Conservation (phyloP, 2,329 filamentous ascomycete genomes). For the Diaporthe ilicicola region DNA sequence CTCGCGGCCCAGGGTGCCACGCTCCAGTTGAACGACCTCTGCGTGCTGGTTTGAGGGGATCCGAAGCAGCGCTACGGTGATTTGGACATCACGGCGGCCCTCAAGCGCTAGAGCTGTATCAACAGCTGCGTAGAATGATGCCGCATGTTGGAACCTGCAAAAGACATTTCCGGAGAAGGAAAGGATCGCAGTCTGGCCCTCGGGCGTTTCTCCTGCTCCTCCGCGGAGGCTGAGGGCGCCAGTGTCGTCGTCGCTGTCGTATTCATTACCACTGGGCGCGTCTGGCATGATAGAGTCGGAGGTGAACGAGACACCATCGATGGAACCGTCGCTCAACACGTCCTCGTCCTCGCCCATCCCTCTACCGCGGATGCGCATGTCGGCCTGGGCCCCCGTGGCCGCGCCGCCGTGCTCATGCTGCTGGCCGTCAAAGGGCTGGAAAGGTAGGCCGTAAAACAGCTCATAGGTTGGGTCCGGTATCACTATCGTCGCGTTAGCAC, state of each 20-base stretch:
- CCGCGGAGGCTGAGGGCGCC: not conserved
- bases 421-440: not conserved
- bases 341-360: not conserved
- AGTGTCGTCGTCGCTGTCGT: not conserved
- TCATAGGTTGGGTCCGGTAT: slow-evolving; percentile 29
- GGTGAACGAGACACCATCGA: not conserved
- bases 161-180: slow-evolving; percentile 1
- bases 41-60: not conserved
- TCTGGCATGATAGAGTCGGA: not conserved
- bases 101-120: slow-evolving; percentile 12
- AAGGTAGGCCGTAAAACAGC: slow-evolving; percentile 27
- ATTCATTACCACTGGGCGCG: not conserved
- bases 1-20: not conserved
- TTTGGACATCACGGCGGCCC: not conserved
- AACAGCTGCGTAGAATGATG: slow-evolving; percentile 23
- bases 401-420: not conserved
- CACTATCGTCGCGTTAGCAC: slow-evolving; percentile 9
- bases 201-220: not conserved
- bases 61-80: not conserved
- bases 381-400: not conserved
- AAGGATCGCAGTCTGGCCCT: not conserved
- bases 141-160: not conserved
- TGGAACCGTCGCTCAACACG: not conserved
- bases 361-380: not conserved
- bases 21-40: not conserved